Conservation (phyloP, 1,139 yeast genomes). For the Nakaseomyces bracarensis region DNA sequence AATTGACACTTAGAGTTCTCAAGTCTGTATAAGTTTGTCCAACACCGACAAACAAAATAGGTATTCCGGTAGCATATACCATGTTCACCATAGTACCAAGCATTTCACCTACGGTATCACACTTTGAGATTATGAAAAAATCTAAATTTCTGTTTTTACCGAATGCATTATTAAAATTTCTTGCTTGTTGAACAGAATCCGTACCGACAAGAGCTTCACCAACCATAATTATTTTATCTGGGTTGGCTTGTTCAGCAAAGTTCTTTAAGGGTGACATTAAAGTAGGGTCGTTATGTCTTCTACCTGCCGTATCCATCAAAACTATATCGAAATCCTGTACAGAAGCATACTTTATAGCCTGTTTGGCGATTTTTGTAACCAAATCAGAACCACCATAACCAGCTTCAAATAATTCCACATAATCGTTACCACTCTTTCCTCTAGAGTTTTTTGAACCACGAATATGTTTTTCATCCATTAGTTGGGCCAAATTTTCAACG, state of each 20-base stretch:
- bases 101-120: constrained; percentile 95
- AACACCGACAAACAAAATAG: constrained; percentile 89
- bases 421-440: constrained; percentile 38
- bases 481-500: constrained; percentile 68
- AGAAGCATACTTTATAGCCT: constrained; percentile 74
- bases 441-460: constrained; percentile 31
- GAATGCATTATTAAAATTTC: constrained; percentile 85
- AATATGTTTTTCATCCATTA: constrained; percentile 39
- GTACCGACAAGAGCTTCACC: constrained; percentile 98
- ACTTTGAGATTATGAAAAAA: constrained; percentile 87
- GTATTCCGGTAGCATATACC: constrained; percentile 95
- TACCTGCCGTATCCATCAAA: constrained; percentile 92
- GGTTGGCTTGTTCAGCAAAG: constrained; percentile 91
- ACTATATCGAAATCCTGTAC: constrained; percentile 71
- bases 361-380: constrained; percentile 89
- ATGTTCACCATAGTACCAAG: constrained; percentile 95
- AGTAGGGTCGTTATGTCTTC: constrained; percentile 92
- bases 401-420: constrained; percentile 78
- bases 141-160: constrained; percentile 77
- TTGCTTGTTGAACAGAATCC: constrained; percentile 92
- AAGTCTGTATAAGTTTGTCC: constrained; percentile 97
- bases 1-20: constrained; percentile 82
- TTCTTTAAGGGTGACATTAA: constrained; percentile 93
- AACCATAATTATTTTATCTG: constrained; percentile 95
- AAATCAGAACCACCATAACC: constrained; percentile 95